Evolutionary conservation across 2,329 filamentous ascomycete species (phyloP), one percentile per base, ranked within the genome.

Genomic region (Cercospora citrullina): DNA sequence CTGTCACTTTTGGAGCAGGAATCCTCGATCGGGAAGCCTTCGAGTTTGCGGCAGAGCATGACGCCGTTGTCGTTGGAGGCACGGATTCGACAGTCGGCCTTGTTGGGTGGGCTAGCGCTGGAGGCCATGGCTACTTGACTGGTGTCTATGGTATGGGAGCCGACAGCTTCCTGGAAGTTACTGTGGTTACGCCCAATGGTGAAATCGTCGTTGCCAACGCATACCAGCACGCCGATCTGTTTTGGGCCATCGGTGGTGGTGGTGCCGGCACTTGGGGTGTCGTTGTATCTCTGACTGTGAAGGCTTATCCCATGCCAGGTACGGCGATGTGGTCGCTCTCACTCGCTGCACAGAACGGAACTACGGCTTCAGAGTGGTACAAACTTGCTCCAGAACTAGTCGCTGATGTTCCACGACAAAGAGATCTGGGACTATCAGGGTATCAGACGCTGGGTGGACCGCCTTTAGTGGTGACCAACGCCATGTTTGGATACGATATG

Each of bases 181-280:
- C 72, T 87, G 78, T 88, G 45, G 86, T 89, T 3, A 79, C 87
- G 0, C 81, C 84, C 16, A 80, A 83, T 68, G 83, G 85, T 9
- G 74, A 77, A 5, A 80, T 87, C 48, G 76, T 85, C 42, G 82
- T 80, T 4, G 85, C 82, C 3, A 84, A 81, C n/a, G 71, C 73
- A 4, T 73, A 72, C 1, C 73, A 77, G 5, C 77, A 87, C 67
- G 67, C 80, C 4, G 66, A 68, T 42, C 58, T 68, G 2, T 60
- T 66, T 59, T 68, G 63, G 63, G 66, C 63, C 18, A 58, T 66
- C 18, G 30, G 63, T n/a, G 66, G 66, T 1, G 66, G 66, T 10
- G 66, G 66, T 5, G 55, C 51, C 23, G 31, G 42, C 14, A 62
- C 65, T 28, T 36, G n/a, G 16, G 66, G 63, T 18, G 66, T 68